Base-by-base conservation (phyloP, 1,284 basidiomycete species). In the Heterobasidion parviporum region DNA sequence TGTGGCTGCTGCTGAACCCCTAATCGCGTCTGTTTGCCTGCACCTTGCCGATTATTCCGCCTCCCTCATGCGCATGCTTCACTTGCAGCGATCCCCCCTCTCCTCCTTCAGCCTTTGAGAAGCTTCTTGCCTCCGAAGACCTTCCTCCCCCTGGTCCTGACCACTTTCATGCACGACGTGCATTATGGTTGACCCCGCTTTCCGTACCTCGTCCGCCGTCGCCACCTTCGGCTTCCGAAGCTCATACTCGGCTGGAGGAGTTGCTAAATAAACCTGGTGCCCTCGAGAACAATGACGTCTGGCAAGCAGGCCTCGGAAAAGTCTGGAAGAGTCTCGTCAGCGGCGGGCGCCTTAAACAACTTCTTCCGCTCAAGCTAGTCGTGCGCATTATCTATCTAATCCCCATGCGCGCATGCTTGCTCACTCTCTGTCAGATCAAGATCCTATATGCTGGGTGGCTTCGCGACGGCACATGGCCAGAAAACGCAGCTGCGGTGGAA, bases 381-480 rank as follows among this genome's bases (percentile, higher is more conserved):
- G 87, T 90, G 68, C 62, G 86, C 71, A 20, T 51, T 35, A 34
- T 38, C 33, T 43, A 38, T 49, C 38, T 36, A 6, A 26, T 6
- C 46, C 36, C 12, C 20, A 38, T 53, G 38, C 58, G 53, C 58
- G 54, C 16, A 54, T 52, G 41, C 38, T 26, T 26, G 26, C 26
- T 26, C 26, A 26, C 5, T 26, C 43, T 46, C 41, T 32, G 36
- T 6, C 48, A 90, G 87, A 76, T 89, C 61, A 84, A 85, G 64
- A 75, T 90, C 56, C 67, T 89, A 48, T 79, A 86, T 65, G 78
- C 83, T 43, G 82, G 83, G 41, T 90, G 87, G 88, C 67, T 86
- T 53, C 79, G 80, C 54, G 87, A 90, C 50, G 75, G 80, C 45
- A 88, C 84, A 45, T 90, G 87, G 88, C 88, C 87, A 15, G 68